These are phyloP conservation scores for Eucalyptus shirleyi DNA, from an alignment of 345 rosid genomes.

Conservation along the genomic window DNA sequence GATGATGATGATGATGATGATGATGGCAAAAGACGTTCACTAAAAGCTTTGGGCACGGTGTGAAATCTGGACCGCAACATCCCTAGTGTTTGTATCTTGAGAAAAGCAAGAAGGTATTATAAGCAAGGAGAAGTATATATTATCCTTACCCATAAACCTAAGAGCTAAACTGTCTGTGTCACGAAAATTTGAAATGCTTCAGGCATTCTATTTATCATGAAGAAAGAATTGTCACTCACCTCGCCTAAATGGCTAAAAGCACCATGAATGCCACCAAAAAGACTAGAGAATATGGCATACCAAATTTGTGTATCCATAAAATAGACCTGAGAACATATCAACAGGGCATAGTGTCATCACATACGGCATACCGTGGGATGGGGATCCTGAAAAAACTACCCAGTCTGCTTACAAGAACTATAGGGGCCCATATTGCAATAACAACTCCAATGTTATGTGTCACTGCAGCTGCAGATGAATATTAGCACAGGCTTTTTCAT, in stretches of 20 bases:
- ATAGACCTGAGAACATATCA: slow-evolving; percentile 44
- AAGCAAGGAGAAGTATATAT: background rate
- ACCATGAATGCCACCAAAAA: slow-evolving; percentile 92
- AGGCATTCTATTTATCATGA: background rate
- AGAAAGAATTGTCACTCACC: slow-evolving; percentile 28
- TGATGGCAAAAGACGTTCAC: slow-evolving; percentile 49
- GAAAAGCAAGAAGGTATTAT: background rate
- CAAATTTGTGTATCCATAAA: slow-evolving; percentile 96
- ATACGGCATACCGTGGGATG: background rate
- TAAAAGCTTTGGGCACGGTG: slow-evolving; percentile 56
- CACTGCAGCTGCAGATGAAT: slow-evolving; percentile 31
- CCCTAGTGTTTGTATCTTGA: slow-evolving; percentile 88
- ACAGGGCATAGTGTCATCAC: background rate
- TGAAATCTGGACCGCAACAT: slow-evolving; percentile 89
- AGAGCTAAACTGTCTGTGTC: background rate
- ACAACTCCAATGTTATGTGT: slow-evolving; percentile 74
- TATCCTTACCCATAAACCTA: background rate
- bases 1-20: background rate
- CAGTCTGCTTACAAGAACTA: slow-evolving; percentile 56
- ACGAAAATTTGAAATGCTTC: background rate
- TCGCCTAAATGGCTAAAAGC: slow-evolving; percentile 97
- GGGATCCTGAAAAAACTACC: background rate
- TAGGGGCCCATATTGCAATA: slow-evolving; percentile 91
- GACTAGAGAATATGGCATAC: slow-evolving; percentile 93
- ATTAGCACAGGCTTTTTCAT: background rate